Conservation (phyloP, 106 monocot genomes). For the Xerophyta viscosa region DNA sequence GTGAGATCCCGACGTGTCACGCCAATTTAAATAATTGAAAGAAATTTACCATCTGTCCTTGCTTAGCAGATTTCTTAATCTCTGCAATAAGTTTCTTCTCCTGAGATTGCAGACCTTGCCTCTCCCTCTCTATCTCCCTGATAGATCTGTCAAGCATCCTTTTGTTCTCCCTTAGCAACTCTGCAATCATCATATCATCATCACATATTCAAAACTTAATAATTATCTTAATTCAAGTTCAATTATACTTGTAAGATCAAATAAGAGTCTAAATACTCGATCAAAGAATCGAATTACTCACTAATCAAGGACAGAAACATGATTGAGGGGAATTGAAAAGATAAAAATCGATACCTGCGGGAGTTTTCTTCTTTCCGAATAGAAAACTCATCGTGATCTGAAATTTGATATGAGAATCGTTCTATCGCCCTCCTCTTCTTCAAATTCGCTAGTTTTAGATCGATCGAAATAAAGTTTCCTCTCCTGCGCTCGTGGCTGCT, state of each 20-base stretch:
- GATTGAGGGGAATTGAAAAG: too few relatives aligned
- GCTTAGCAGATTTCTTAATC: slow-evolving; percentile 91
- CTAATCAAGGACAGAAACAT: not conserved
- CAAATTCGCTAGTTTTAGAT: too few relatives aligned
- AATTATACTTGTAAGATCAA: too few relatives aligned
- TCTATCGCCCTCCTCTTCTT: too few relatives aligned
- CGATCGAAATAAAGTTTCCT: too few relatives aligned
- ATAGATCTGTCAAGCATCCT: slow-evolving; percentile 89
- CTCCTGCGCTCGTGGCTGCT: too few relatives aligned
- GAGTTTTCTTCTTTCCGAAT: slow-evolving; percentile 55
- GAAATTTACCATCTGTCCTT: slow-evolving; percentile 82
- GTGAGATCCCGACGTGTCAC: too few relatives aligned
- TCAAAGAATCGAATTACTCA: not conserved
- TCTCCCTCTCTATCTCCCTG: slow-evolving; percentile 93
- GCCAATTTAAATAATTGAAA: not conserved
- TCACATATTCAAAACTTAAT: too few relatives aligned
- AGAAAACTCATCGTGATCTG: slow-evolving; percentile 55
- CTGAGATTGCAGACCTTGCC: slow-evolving; percentile 68
- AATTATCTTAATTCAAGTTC: too few relatives aligned
- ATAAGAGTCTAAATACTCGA: too few relatives aligned
- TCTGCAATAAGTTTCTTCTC: slow-evolving; percentile 91
- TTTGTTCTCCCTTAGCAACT: slow-evolving; percentile 92
- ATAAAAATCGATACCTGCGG: slow-evolving; percentile 20
- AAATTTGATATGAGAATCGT: too few relatives aligned
- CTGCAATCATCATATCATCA: slow-evolving; percentile 16